Evolutionary conservation across 2,329 filamentous ascomycete genomes (phyloP).

Genomic region (Pyrenochaeta sp.): DNA sequence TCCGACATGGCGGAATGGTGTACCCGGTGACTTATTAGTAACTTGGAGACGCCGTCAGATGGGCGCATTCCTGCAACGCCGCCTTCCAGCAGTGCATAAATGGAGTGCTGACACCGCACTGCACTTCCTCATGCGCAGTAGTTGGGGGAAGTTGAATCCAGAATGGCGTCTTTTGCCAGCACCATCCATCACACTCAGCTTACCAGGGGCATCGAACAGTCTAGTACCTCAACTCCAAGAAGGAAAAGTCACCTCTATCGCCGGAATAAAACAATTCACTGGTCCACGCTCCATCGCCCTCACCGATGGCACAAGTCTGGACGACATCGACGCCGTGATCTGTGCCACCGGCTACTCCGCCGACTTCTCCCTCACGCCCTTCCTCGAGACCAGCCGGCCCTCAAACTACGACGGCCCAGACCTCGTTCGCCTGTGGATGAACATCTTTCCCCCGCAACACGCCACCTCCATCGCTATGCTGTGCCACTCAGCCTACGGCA

Average conservation of each 20-base stretch:
- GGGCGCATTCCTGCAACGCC: slow-evolving; percentile 12
- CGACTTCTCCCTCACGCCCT: slow-evolving; percentile 30
- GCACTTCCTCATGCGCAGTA: slow-evolving; percentile 11
- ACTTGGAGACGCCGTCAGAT: slow-evolving; percentile 20
- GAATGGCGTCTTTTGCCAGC: slow-evolving; percentile 19
- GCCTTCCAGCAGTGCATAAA: slow-evolving; percentile 8
- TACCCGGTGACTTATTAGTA: slow-evolving; percentile 28
- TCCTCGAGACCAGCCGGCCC: slow-evolving; percentile 23
- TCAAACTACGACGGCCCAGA: slow-evolving; percentile 39
- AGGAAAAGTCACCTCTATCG: slow-evolving; percentile 35
- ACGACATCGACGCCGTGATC: slow-evolving; percentile 45
- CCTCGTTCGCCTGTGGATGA: slow-evolving; percentile 18
- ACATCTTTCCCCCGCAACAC: slow-evolving; percentile 20
- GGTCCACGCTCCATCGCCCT: slow-evolving; percentile 36
- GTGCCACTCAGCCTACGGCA: slow-evolving; percentile 21
- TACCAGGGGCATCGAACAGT: slow-evolving; percentile 40
- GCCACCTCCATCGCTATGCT: slow-evolving; percentile 18
- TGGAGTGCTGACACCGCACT: slow-evolving; percentile 16
- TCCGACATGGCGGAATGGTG: slow-evolving; percentile 41
- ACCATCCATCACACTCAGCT: slow-evolving; percentile 30
- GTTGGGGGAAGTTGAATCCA: slow-evolving; percentile 18
- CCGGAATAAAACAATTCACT: slow-evolving; percentile 30
- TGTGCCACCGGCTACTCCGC: slow-evolving; percentile 48
- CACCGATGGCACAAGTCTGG: slow-evolving; percentile 36
- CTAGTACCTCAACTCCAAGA: slow-evolving; percentile 34